These are phyloP conservation scores for Wilcoxina mikolae DNA, from an alignment of 495 filamentous ascomycete species.

Conservation along the genomic window DNA sequence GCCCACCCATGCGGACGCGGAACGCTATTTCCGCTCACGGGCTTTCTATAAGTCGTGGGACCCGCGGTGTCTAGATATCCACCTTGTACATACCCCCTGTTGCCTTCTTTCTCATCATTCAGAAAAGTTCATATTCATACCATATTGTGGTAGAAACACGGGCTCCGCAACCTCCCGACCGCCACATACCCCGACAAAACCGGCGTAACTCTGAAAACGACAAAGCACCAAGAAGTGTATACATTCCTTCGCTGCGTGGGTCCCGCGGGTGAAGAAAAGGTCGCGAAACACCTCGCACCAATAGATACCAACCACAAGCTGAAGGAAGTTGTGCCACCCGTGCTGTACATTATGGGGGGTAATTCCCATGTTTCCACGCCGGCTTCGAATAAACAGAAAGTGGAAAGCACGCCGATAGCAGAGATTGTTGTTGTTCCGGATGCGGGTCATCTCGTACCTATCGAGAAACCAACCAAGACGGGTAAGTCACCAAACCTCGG, in stretches of 20 bases:
- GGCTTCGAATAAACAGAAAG: slow-evolving; percentile 38
- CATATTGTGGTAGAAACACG: slow-evolving; percentile 33
- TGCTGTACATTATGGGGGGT: slow-evolving; percentile 66
- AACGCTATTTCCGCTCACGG: slow-evolving; percentile 41
- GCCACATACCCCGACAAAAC: slow-evolving; percentile 37
- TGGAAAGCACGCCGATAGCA: slow-evolving; percentile 48
- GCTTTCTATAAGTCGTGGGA: slow-evolving; percentile 65
- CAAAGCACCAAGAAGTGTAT: slow-evolving; percentile 48
- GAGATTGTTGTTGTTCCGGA: slow-evolving; percentile 50
- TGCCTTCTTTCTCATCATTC: not conserved
- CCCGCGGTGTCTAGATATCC: slow-evolving; percentile 50
- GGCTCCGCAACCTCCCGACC: slow-evolving; percentile 50
- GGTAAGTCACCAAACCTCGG: not conserved
- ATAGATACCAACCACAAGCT: slow-evolving; percentile 46
- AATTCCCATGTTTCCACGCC: slow-evolving; percentile 48
- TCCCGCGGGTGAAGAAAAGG: slow-evolving; percentile 22
- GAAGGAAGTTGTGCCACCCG: slow-evolving; percentile 56
- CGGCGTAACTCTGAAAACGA: slow-evolving; percentile 42
- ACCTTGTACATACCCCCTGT: slow-evolving; percentile 34
- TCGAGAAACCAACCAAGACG: slow-evolving; percentile 48
- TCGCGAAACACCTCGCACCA: slow-evolving; percentile 58
- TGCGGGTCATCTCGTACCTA: slow-evolving; percentile 68
- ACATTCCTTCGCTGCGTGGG: slow-evolving; percentile 36
- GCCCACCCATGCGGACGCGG: slow-evolving; percentile 50
- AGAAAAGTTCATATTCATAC: too few relatives aligned